Evolutionary conservation across 345 rosid genomes (phyloP).

Genomic region (Eucalyptus guilfoylei): DNA sequence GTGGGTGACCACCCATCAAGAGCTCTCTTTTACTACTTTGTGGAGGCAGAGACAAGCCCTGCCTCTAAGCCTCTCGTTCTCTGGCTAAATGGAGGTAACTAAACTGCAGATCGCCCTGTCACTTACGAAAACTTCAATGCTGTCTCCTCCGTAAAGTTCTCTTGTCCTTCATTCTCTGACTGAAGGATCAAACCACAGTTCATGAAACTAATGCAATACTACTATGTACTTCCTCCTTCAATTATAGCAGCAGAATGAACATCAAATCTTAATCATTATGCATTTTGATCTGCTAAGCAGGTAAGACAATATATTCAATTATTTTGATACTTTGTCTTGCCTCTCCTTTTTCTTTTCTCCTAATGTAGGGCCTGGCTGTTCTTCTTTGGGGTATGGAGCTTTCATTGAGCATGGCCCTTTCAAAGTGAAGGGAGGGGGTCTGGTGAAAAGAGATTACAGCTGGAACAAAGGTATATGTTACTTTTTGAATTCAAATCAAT

Average conservation of each 20-base stretch:
- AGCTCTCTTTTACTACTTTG: conserved; percentile 31
- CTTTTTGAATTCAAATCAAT: not conserved
- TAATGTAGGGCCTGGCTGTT: conserved; percentile 26
- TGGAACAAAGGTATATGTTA: conserved; percentile 23
- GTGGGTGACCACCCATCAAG: conserved; percentile 4
- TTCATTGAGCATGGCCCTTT: conserved; percentile 34
- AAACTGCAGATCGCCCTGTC: not conserved
- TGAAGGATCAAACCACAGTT: not conserved
- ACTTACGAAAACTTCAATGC: not conserved
- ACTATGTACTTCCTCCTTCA: not conserved
- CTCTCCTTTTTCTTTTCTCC: not conserved
- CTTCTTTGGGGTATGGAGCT: conserved; percentile 28
- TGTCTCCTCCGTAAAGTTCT: not conserved
- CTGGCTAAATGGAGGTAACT: conserved; percentile 33
- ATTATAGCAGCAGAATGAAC: not conserved
- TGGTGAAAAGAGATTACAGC: conserved; percentile 10
- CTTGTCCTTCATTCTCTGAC: not conserved
- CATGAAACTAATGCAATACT: not conserved
- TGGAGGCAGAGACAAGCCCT: conserved; percentile 16
- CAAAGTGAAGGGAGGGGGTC: conserved; percentile 2
- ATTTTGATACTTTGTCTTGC: not conserved
- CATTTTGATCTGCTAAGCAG: not conserved
- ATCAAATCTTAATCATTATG: not conserved
- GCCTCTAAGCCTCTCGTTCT: conserved; percentile 32
- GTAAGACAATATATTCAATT: not conserved